Percentiles rank a stretch among this genome's conserved stretches.
Conservation (phyloP, 2,329 filamentous ascomycete genomes). For the Trichophyton benhamiae region DNA sequence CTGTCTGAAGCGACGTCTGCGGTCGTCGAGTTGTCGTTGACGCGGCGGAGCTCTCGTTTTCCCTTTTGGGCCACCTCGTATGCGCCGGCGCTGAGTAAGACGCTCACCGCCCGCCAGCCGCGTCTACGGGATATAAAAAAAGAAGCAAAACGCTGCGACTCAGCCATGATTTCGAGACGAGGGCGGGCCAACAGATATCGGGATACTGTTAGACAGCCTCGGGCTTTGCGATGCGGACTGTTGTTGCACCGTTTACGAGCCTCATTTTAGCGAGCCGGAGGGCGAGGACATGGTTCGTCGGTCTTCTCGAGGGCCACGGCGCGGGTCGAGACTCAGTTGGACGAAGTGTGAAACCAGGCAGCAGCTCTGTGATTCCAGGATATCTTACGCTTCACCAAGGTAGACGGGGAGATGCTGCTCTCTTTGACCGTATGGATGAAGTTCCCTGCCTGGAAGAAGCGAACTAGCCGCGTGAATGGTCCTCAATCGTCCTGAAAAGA, state of each 20-base stretch:
- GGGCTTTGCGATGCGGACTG: background rate
- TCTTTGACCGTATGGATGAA: background rate
- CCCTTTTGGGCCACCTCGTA: background rate
- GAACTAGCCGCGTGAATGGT: background rate
- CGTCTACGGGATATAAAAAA: background rate
- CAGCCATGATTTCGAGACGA: background rate
- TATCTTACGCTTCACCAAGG: background rate
- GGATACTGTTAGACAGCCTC: background rate
- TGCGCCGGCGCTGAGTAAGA: background rate
- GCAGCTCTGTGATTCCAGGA: background rate
- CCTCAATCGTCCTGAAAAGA: background rate
- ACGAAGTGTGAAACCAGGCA: background rate
- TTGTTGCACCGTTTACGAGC: background rate
- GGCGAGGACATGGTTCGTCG: background rate
- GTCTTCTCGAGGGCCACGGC: background rate
- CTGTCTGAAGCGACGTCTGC: background rate
- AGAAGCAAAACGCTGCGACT: background rate
- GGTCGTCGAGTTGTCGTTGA: background rate
- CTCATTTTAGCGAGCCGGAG: background rate
- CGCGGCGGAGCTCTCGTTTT: background rate
- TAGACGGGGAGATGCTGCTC: background rate
- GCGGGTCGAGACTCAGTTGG: background rate
- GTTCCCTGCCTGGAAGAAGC: background rate
- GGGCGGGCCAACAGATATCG: background rate
- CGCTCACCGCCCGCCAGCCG: background rate